Base-by-base conservation (phyloP, 2,329 filamentous ascomycete species). In the Fusarium bactridioides region DNA sequence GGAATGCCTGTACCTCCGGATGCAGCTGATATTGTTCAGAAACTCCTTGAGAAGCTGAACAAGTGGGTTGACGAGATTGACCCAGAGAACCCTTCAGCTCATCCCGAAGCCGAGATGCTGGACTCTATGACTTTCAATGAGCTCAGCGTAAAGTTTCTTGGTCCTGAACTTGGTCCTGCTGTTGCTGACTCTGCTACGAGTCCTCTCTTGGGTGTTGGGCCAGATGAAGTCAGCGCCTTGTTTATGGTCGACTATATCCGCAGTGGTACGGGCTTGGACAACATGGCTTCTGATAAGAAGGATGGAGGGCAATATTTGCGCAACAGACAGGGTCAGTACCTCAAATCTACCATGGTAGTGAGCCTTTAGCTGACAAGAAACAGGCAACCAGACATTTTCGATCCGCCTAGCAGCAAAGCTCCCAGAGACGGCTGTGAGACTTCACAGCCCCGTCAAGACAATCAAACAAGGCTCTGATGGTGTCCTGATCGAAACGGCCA, bases 301-400 rank as follows among this genome's bases (percentile, higher is more conserved):
- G 57, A 75, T 23, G 76, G 76, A 18, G 73, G 73, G 0, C 74
- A 78, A 25, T 76, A 75, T 50, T 48, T 77, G n/a, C 69, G 74
- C 21, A 69, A 77, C n/a, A 69, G 68, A 35, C 72, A 77, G 38
- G 76, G 75, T 68, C 19, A 45, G 43, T 21, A 25, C 23, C 27
- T 31, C 19, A 10, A 37, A 3, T n/a, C 18, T 25, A 19, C 18
- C 23, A 7, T n/a, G 7, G 5, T 27, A 27, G 16, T 7, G 27
- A 19, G 25, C 25, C 15, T 18, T 38, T 23, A 13, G 12, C 45
- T 70, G 23, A 67, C 35, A 38, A 25, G 44, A 40, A 16, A 54
- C 44, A 72, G 69, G 69, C 19, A 72, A 69, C n/a, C 64, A 72
- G n/a, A 45, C 64, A 3, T 72, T 72, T 33, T 72, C 67, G 13